Base-by-base conservation (phyloP, 805 yeast genomes). In the Blastobotrys americana region DNA sequence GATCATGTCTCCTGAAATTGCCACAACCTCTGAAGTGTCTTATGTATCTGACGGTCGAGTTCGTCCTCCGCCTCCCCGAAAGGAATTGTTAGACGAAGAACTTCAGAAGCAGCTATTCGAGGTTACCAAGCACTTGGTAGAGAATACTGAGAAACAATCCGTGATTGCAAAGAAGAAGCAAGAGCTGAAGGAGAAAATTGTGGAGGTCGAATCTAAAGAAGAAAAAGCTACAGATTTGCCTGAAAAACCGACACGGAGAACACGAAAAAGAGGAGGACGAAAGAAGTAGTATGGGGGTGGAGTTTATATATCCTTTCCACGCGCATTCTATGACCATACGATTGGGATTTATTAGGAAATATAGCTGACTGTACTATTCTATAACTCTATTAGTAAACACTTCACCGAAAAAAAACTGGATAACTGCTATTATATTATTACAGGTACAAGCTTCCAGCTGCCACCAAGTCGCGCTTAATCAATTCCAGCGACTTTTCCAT, bases 391-490 rank as follows among this genome's bases (percentile, higher is more conserved):
- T n/a, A n/a, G n/a, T n/a, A n/a, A 27, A 21, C 13, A 20, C 18
- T 34, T 41, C 28, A 18, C 18, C 43, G 13, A 28, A 10, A 39
- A 17, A 3, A 18, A n/a, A n/a, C 18, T 17, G 16, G 16, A 17
- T 25, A 15, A 21, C 23, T 41, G 22, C 38, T 45, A 37, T 27
- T 16, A 10, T 15, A 16, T 21, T 25, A n/a, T 28, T 64, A 68
- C 49, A 79, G 61, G 65, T 93, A 93, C 70, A 93, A 73, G 3
- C 97, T 88, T 21, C 96, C 96, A 19, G 97, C 97, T 53, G 95
- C 83, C 43, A 93, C 97, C 52, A 93, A 84, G 65, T 89, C 97
- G 67, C 98, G 84, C 61, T 89, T 96, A 47, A 93, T 87, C 60
- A 90, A 68, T 56, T 80, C 89, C 52, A 82, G 72, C 3, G 94